Base-by-base conservation (phyloP, 2,329 filamentous ascomycete genomes). In the Sphaerulina musiva region DNA sequence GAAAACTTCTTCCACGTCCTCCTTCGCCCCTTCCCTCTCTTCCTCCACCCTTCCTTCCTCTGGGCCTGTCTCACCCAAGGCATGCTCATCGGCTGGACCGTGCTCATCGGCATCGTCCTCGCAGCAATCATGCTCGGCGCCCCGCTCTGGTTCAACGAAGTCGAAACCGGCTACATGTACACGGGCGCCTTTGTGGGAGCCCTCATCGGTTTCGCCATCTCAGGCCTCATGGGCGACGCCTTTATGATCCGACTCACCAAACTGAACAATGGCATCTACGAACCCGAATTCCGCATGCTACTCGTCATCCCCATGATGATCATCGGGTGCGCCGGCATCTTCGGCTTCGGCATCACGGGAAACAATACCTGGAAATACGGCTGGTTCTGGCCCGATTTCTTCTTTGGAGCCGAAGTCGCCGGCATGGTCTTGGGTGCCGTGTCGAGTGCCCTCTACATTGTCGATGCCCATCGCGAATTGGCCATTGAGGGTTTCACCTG, bases 401-500 rank as follows among this genome's bases (percentile, higher is more conserved):
- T 93, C 70, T 93, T 95, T 63, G 87, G 80, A 0, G 79, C 93
- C 52, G 84, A 93, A 67, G 87, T 95, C 7, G 84, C 86, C 56
- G 89, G 89, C 2, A 95, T 95, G 89, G 89, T 96, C 0, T 84
- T 95, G 66, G 91, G 91, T 1, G 89, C 91, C 1, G 89, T 95
- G 2, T 85, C 88, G 1, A 87, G 84, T 57, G 87, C 88, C 1
- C 74, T 95, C 23, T 97, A 97, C 67, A 86, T 96, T 66, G 87
- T 95, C 6, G 92, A 96, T 72, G 91, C 91, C 0, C 92, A 96
- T 72, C 85, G 90, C 6, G 85, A 92, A 58, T 82, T 95, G 53
- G 83, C 88, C 1, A 82, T 95, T 46, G 91, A 96, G 72, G 87
- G 84, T 6, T 95, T 95, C 69, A 95, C 90, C 0, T 88, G 89